Evolutionary conservation across 352 stramenopile genomes (phyloP).

Genomic region (Phytopythium kandeliae): DNA sequence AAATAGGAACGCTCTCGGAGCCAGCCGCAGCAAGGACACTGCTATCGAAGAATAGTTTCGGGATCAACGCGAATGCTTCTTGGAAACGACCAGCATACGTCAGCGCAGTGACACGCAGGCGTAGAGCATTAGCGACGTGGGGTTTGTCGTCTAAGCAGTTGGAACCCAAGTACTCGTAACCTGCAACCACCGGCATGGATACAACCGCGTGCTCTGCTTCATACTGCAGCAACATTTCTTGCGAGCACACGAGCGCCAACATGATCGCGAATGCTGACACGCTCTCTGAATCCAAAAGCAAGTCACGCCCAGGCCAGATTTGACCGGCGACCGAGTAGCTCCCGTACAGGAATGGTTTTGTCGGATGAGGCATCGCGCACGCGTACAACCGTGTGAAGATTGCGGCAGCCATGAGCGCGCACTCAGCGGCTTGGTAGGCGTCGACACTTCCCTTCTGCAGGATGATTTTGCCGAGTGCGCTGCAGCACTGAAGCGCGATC

Average conservation of each 20-base stretch:
- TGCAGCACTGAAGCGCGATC: slow-evolving; percentile 45
- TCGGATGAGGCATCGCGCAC: slow-evolving; percentile 56
- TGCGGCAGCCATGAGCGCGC: slow-evolving; percentile 56
- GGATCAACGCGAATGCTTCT: slow-evolving; percentile 38
- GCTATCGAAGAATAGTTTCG: slow-evolving; percentile 13
- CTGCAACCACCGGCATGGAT: slow-evolving; percentile 50
- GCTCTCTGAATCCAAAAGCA: slow-evolving; percentile 37
- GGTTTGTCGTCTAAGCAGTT: slow-evolving; percentile 38
- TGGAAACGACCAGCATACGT: slow-evolving; percentile 43
- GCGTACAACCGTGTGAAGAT: slow-evolving; percentile 53
- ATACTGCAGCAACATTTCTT: slow-evolving; percentile 50
- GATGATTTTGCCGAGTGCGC: slow-evolving; percentile 47
- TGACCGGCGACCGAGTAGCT: slow-evolving; percentile 42
- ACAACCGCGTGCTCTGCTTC: slow-evolving; percentile 31
- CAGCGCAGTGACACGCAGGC: slow-evolving; percentile 45
- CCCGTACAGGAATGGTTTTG: slow-evolving; percentile 49
- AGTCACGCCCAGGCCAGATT: slow-evolving; percentile 52
- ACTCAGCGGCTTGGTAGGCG: slow-evolving; percentile 42
- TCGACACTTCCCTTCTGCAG: slow-evolving; percentile 28
- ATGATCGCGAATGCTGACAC: slow-evolving; percentile 28
- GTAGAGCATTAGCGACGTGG: slow-evolving; percentile 45
- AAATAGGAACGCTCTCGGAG: slow-evolving; percentile 13
- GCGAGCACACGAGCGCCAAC: slow-evolving; percentile 34
- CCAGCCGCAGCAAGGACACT: neutral
- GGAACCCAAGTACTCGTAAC: slow-evolving; percentile 41